Percentiles rank a stretch among this genome's conserved stretches.
Conservation (phyloP, 108 stramenopile genomes). For the Cyclotella atomus region DNA sequence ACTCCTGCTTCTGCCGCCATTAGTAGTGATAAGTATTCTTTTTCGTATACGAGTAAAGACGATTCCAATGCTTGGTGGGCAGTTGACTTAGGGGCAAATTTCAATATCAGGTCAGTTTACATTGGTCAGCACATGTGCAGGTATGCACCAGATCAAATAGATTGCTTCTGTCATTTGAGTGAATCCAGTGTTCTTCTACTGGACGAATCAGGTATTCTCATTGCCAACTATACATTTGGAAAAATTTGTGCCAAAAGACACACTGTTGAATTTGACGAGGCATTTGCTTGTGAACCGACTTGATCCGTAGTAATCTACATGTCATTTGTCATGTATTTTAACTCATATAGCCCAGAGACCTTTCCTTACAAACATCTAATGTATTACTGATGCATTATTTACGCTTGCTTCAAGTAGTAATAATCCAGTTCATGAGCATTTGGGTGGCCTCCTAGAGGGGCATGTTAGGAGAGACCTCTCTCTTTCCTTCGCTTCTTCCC, state of each 20-base stretch:
- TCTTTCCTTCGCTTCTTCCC: no score
- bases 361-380: no score
- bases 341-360: no score
- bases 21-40: neutral
- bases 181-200: neutral
- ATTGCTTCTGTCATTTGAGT: neutral
- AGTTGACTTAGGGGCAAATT: neutral
- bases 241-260: neutral
- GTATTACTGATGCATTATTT: no score
- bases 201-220: neutral
- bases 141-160: neutral
- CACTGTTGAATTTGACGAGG: neutral
- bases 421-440: no score
- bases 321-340: no score
- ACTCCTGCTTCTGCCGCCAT: neutral
- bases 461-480: no score
- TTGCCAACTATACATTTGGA: neutral
- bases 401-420: no score
- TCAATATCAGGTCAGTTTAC: neutral
- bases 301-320: no score
- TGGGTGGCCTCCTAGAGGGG: no score
- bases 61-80: neutral
- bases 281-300: no score
- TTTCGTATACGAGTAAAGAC: neutral
- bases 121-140: neutral